Evolutionary conservation across 305 asterid genomes (phyloP).

Genomic region (Fraxinus nigra): DNA sequence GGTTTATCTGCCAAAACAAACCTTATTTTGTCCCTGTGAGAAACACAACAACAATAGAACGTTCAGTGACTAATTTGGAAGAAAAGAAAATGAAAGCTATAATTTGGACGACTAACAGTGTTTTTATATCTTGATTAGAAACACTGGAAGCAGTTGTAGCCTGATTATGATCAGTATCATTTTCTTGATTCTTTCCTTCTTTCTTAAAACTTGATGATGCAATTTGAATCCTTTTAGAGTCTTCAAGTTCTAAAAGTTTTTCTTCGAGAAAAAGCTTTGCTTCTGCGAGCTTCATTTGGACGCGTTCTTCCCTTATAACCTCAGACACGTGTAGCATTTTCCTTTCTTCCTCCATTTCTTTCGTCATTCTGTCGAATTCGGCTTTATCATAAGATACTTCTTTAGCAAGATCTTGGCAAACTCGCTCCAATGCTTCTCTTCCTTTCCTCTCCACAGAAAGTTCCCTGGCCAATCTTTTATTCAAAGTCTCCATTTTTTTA

Average conservation of each 20-base stretch:
- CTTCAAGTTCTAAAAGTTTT: slow-evolving; percentile 44
- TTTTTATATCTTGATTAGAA: background rate
- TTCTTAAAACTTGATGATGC: slow-evolving; percentile 9
- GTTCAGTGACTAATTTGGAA: background rate
- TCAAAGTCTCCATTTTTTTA: slow-evolving; percentile 44
- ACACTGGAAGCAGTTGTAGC: background rate
- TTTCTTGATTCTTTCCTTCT: slow-evolving; percentile 7
- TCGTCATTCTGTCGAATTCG: slow-evolving; percentile 42
- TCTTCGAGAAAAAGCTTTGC: slow-evolving; percentile 63
- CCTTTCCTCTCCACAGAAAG: slow-evolving; percentile 52
- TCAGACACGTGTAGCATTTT: slow-evolving; percentile 73
- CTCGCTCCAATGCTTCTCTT: slow-evolving; percentile 49
- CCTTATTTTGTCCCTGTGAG: slow-evolving; percentile 26
- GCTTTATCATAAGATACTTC: slow-evolving; percentile 37
- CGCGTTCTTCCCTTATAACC: slow-evolving; percentile 74
- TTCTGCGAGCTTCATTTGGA: slow-evolving; percentile 77
- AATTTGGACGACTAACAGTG: background rate
- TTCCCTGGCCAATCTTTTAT: slow-evolving; percentile 47
- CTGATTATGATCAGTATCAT: background rate
- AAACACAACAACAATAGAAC: background rate
- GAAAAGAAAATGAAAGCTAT: background rate
- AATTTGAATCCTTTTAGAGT: slow-evolving; percentile 13
- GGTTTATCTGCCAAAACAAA: slow-evolving; percentile 32
- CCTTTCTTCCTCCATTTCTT: slow-evolving; percentile 68
- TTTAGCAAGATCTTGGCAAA: slow-evolving; percentile 49